Conservation (phyloP, 208 protist genomes). For the Acanthamoeba sp. region DNA sequence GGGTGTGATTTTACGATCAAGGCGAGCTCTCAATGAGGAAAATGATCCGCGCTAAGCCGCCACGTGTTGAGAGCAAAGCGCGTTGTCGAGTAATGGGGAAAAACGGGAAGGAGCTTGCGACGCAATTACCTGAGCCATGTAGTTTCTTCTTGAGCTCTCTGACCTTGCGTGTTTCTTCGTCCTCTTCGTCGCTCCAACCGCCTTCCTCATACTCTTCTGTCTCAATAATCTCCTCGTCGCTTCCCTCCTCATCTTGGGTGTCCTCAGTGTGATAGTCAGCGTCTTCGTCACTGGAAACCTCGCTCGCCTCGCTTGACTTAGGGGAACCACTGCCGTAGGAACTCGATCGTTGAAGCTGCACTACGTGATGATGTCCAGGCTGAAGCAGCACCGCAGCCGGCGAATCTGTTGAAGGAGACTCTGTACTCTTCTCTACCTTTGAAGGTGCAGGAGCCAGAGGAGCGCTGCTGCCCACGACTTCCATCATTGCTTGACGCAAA, state of each 20-base stretch:
- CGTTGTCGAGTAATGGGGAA: neutral
- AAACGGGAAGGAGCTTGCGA: neutral
- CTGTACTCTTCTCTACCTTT: neutral
- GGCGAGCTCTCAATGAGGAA: too few relatives aligned
- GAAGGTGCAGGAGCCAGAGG: neutral
- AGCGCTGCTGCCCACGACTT: neutral
- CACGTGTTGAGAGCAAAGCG: neutral
- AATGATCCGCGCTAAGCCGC: too few relatives aligned
- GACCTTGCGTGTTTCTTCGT: slow-evolving; percentile 35
- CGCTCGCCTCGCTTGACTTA: slow-evolving; percentile 13
- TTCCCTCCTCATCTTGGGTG: neutral
- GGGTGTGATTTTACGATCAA: too few relatives aligned
- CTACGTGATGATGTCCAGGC: neutral
- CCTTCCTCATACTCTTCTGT: neutral
- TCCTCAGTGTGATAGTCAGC: neutral
- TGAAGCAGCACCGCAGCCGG: neutral
- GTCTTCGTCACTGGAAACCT: neutral
- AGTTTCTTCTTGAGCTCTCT: slow-evolving; percentile 18
- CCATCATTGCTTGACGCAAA: neutral
- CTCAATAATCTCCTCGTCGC: neutral
- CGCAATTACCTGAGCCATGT: neutral
- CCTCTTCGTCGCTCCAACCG: slow-evolving; percentile 23
- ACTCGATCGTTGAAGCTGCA: neutral
- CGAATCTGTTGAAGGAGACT: neutral
- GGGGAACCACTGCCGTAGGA: slow-evolving; percentile 1